These are phyloP conservation scores for Leccinellum albellum DNA, from an alignment of 768 basidiomycete species.

Conservation along the genomic window DNA sequence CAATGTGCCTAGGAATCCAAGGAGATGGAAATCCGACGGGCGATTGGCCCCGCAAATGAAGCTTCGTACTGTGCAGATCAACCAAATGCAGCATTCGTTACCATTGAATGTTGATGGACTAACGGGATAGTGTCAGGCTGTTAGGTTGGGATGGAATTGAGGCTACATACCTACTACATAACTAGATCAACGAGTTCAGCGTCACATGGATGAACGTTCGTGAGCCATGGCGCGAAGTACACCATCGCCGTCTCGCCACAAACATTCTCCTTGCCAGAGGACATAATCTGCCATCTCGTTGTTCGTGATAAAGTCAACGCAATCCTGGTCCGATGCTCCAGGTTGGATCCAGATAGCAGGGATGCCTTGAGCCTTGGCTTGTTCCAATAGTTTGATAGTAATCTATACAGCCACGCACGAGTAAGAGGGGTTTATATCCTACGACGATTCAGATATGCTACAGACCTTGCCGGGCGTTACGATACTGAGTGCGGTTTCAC, in stretches of 20 bases:
- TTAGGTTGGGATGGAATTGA: background rate
- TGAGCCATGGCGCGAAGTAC: constrained; percentile 30
- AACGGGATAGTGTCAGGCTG: background rate
- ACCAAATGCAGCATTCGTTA: background rate
- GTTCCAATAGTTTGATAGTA: constrained; percentile 62
- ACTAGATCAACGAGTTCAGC: background rate
- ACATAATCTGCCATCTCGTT: constrained; percentile 62
- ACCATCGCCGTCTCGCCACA: constrained; percentile 72
- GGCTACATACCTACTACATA: background rate
- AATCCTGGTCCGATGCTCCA: constrained; percentile 69
- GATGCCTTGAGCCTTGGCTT: constrained; percentile 66
- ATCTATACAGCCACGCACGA: constrained; percentile 42
- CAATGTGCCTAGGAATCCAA: background rate
- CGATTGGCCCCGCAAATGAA: background rate
- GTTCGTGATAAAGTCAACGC: constrained; percentile 61
- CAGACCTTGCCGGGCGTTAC: constrained; percentile 71
- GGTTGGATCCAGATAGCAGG: constrained; percentile 88
- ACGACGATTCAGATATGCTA: background rate
- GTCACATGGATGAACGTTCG: constrained; percentile 23
- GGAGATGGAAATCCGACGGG: background rate
- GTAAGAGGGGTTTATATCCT: background rate
- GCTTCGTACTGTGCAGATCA: background rate
- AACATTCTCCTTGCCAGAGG: constrained; percentile 80
- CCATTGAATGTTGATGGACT: background rate
- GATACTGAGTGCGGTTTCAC: constrained; percentile 71